Percentiles rank a stretch among this genome's conserved stretches.
These are phyloP conservation scores for Liriodendron chinense DNA, from an alignment of 164 flowering plant genomes.

Conservation along the genomic window DNA sequence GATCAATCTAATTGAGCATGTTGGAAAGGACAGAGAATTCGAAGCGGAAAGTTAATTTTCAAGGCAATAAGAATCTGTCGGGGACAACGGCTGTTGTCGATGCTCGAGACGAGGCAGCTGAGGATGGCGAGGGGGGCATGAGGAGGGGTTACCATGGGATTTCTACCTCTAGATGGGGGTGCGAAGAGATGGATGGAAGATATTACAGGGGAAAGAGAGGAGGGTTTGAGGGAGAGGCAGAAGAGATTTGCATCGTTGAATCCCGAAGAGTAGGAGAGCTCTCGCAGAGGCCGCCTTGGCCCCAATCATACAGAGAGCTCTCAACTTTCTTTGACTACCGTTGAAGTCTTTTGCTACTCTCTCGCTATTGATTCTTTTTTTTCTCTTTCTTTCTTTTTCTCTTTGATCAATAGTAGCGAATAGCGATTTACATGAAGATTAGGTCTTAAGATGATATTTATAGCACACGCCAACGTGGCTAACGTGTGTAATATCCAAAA, in stretches of 20 bases:
- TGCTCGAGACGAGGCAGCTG: slow-evolving; percentile 52
- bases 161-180: not conserved
- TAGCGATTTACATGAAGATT: no score
- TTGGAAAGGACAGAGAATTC: slow-evolving; percentile 69
- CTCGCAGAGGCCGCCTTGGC: slow-evolving; percentile 20
- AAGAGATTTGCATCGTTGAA: slow-evolving; percentile 10
- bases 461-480: no score
- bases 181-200: slow-evolving; percentile 1
- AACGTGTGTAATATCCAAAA: no score
- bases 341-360: no score
- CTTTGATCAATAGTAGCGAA: no score
- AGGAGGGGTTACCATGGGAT: not conserved
- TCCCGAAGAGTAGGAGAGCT: slow-evolving; percentile 18
- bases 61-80: slow-evolving; percentile 64
- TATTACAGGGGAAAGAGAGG: not conserved
- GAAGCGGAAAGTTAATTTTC: slow-evolving; percentile 45
- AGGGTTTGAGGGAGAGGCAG: slow-evolving; percentile 14
- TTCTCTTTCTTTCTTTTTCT: not conserved
- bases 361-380: not conserved
- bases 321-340: no score
- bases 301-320: no score
- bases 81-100: slow-evolving; percentile 67
- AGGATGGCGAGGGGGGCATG: slow-evolving; percentile 13
- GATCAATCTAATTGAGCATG: slow-evolving; percentile 63
- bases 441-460: no score